Percentiles rank a stretch among this genome's conserved stretches.
Conservation (phyloP, 2,329 filamentous ascomycete genomes). For the Colletotrichum sp. region DNA sequence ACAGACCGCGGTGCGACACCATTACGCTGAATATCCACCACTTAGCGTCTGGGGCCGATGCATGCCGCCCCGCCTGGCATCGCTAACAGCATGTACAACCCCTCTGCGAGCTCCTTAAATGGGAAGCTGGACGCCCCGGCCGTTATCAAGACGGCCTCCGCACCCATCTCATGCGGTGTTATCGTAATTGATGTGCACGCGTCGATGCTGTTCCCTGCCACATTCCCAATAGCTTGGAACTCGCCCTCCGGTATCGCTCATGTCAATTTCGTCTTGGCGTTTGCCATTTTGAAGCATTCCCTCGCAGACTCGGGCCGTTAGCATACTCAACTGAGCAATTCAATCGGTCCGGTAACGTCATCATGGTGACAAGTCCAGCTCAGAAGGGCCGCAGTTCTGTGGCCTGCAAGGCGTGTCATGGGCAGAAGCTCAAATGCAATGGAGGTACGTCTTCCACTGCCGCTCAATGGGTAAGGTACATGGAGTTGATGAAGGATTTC, state of each 20-base stretch:
- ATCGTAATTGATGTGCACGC: neutral
- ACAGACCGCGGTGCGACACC: neutral
- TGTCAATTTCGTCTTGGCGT: neutral
- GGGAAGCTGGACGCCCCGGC: neutral
- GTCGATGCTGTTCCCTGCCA: neutral
- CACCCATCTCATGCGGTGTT: neutral
- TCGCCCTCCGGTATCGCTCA: neutral
- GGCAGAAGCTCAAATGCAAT: conserved; percentile 23
- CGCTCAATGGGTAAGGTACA: accelerated
- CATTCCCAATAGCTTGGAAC: neutral
- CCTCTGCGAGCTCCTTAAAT: neutral
- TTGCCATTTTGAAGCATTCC: neutral
- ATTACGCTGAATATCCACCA: neutral
- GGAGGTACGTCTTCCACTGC: conserved; percentile 5
- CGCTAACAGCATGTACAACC: neutral
- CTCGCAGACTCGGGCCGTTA: no score
- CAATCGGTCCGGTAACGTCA: neutral
- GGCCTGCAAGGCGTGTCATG: conserved; percentile 21
- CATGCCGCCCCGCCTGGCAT: neutral
- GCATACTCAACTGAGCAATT: neutral
- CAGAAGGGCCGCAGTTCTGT: conserved; percentile 18
- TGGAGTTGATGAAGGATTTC: neutral
- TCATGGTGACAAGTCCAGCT: neutral
- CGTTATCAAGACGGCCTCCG: neutral
- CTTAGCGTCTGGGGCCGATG: neutral